These are phyloP conservation scores for Isabelozyma gotoi DNA, from an alignment of 805 yeast species.

Conservation along the genomic window DNA sequence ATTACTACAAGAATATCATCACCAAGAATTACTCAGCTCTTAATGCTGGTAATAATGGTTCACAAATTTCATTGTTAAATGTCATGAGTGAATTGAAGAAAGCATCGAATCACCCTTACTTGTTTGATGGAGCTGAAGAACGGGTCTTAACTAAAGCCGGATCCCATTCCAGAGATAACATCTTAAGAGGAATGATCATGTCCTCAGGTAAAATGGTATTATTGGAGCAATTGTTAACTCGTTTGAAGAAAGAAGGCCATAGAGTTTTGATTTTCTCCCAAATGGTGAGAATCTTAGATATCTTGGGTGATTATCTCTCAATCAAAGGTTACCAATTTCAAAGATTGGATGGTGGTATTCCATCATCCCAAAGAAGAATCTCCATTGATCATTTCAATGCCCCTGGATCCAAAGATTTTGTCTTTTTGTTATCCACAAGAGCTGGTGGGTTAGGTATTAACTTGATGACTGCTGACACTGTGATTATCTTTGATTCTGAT, in stretches of 20 bases:
- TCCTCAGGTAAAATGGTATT: constrained; percentile 98
- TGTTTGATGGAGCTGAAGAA: constrained; percentile 91
- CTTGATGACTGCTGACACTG: constrained; percentile 99
- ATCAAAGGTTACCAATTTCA: constrained; percentile 88
- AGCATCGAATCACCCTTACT: constrained; percentile 95
- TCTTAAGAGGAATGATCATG: constrained; percentile 90
- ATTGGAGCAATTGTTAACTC: constrained; percentile 80
- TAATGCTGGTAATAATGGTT: constrained; percentile 70
- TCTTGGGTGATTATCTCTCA: constrained; percentile 86
- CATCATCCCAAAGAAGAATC: constrained; percentile 88
- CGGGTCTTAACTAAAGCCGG: constrained; percentile 69
- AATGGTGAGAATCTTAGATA: constrained; percentile 96
- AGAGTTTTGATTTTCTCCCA: constrained; percentile 93
- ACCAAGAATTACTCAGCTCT: constrained; percentile 91
- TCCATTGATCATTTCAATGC: constrained; percentile 97
- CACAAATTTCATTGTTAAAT: constrained; percentile 83
- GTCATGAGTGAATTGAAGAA: constrained; percentile 95
- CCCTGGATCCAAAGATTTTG: constrained; percentile 89
- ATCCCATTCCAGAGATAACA: constrained; percentile 67
- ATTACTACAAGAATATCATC: constrained; percentile 89
- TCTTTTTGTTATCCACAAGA: constrained; percentile 85
- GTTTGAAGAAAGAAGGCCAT: constrained; percentile 91
- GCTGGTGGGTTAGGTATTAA: constrained; percentile 99
- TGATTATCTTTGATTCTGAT: constrained; percentile 94
- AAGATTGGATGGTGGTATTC: constrained; percentile 94